Conservation (phyloP, 345 rosid species). For the Citrus mangshanensis region DNA sequence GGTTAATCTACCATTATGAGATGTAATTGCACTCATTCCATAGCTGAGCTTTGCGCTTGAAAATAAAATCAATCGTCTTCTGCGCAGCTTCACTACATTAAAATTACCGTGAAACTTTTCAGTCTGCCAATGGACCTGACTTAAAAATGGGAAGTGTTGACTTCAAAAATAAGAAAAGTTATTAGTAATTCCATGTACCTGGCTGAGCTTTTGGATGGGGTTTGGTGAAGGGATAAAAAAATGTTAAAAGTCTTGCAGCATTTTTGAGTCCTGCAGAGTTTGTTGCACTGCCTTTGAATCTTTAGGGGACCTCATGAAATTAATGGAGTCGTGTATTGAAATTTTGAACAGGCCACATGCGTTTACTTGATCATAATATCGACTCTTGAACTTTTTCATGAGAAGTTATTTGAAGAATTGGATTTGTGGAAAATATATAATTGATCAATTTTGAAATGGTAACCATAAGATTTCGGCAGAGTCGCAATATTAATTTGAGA, state of each 20-base stretch:
- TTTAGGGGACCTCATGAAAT: not conserved
- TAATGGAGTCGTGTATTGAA: not conserved
- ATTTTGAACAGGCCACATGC: slow-evolving; percentile 9
- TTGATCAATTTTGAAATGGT: not conserved
- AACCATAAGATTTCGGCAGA: slow-evolving; percentile 11
- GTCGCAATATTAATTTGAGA: slow-evolving; percentile 2
- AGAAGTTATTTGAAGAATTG: not conserved
- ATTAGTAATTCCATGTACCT: not conserved
- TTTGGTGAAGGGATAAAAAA: slow-evolving; percentile 15
- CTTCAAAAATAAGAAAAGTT: not conserved
- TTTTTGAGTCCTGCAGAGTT: not conserved
- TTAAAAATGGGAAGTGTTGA: not conserved
- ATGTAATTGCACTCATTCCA: too few relatives aligned
- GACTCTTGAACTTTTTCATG: not conserved
- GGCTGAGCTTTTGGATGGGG: not conserved
- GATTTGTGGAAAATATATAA: not conserved
- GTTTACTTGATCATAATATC: slow-evolving; percentile 10
- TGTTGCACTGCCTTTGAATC: slow-evolving; percentile 3
- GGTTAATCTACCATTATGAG: too few relatives aligned
- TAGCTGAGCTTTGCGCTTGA: too few relatives aligned
- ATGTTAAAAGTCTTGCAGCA: not conserved
- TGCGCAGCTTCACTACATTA: too few relatives aligned
- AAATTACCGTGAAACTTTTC: too few relatives aligned
- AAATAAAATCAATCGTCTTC: too few relatives aligned
- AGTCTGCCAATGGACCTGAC: too few relatives aligned